phyloP scores from a whole-genome alignment of 208 protist genomes.

The Crithidia mellificae region DNA sequence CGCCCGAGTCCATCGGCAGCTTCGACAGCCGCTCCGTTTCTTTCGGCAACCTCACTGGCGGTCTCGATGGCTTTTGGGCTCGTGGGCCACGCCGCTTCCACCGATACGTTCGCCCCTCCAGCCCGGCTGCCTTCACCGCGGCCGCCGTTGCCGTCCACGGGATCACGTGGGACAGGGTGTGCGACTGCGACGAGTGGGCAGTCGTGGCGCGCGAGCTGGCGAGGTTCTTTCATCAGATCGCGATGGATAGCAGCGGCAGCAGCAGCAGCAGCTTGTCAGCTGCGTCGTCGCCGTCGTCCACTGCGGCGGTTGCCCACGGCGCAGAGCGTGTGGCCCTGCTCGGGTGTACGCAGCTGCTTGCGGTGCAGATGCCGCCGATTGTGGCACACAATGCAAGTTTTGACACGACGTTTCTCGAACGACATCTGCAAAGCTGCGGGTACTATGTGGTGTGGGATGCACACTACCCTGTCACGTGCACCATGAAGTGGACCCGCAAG shows the following conservation, averaged over 20 bases:
- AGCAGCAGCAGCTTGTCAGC: too few species aligned
- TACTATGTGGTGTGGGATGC: slow-evolving; percentile 57
- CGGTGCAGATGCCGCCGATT: slow-evolving; percentile 54
- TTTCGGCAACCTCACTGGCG: neutral
- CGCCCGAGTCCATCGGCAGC: neutral
- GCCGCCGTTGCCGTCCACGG: slow-evolving; percentile 35
- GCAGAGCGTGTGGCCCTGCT: neutral
- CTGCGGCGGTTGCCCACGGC: neutral
- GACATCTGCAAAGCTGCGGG: slow-evolving; percentile 28
- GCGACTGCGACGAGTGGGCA: slow-evolving; percentile 30
- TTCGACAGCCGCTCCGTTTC: neutral
- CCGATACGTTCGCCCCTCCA: slow-evolving; percentile 42
- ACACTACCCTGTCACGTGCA: slow-evolving; percentile 54
- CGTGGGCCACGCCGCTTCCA: slow-evolving; percentile 48
- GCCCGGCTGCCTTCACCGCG: slow-evolving; percentile 9
- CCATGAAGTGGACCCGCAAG: slow-evolving; percentile 38
- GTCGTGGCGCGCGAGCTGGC: slow-evolving; percentile 36
- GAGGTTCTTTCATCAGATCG: slow-evolving; percentile 26
- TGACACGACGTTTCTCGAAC: slow-evolving; percentile 55
- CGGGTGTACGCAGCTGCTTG: neutral
- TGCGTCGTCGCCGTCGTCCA: neutral
- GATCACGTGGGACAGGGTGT: slow-evolving; percentile 37
- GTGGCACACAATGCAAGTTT: slow-evolving; percentile 73
- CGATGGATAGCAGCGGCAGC: neutral
- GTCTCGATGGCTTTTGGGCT: slow-evolving; percentile 32